Base-by-base conservation (phyloP, 2,329 filamentous ascomycete species). In the Beauveria scarabaeidicola region DNA sequence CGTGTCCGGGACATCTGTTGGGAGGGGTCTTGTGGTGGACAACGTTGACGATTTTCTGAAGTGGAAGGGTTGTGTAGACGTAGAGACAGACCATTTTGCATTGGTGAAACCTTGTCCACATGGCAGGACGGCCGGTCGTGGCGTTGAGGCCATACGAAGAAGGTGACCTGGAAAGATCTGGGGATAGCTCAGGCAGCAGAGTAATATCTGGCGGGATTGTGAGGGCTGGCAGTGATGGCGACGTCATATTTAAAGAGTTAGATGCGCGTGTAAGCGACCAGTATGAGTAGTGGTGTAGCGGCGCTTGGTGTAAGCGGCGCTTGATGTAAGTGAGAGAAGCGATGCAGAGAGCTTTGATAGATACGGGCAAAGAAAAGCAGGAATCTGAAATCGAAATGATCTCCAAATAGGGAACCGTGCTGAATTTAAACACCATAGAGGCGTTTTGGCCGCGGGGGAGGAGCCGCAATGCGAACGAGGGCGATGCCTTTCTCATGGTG, bases 11-110 rank as follows among this genome's bases (percentile, higher is more conserved):
- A 23, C 10, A 11, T 17, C 77, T 75, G 3, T 77, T 75, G 3
- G 73, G 69, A 15, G 63, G 74, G 61, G 69, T 59, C 67, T 74
- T 40, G 40, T 60, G 61, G 62, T 78, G 75, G 60, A 85, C 73
- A 15, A 79, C 73, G 10, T 74, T 70, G 51, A 77, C 69, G 23
- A 83, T 83, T 68, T 78, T 77, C 2, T 77, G 70, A 15, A 83
- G 71, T 1, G 77, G 76, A 5, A 84, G 72, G 0, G 73, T 80
- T 0, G 81, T 84, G 65, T 81, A 84, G 59, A 83, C 70, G 63
- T 85, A 85, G 8, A 85, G 76, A 8, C 81, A 75, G 8, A 78
- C 74, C 60, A 85, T 72, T 67, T 80, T 81, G 46, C 82, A 76
- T 63, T 78, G 77, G 5, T 78, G 76, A 2, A 78, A 78, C 15